Conservation (phyloP, 805 yeast species). For the Ogataea pini region DNA sequence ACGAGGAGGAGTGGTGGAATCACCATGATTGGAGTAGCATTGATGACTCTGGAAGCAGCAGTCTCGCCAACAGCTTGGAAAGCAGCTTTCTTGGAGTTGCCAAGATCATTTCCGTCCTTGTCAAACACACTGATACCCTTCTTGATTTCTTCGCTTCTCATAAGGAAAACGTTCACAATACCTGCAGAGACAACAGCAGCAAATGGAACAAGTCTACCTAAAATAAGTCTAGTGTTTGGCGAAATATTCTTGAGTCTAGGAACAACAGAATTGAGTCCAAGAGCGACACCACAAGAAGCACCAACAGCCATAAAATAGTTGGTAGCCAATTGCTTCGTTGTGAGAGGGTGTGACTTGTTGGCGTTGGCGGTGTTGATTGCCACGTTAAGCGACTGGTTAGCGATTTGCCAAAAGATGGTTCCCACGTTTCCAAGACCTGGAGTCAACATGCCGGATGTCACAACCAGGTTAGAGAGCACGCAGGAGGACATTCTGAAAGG, state of each 20-base stretch:
- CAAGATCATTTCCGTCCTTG: slow-evolving; percentile 61
- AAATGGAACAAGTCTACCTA: slow-evolving; percentile 91
- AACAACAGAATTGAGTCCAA: slow-evolving; percentile 89
- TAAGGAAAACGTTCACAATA: slow-evolving; percentile 89
- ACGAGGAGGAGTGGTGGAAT: slow-evolving; percentile 87
- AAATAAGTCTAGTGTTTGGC: slow-evolving; percentile 67
- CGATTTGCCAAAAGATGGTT: slow-evolving; percentile 95
- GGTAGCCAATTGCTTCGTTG: slow-evolving; percentile 72
- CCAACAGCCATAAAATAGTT: slow-evolving; percentile 87
- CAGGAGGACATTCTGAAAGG: slow-evolving; percentile 98
- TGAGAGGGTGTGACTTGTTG: slow-evolving; percentile 89
- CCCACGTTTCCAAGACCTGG: slow-evolving; percentile 90
- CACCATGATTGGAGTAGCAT: slow-evolving; percentile 97
- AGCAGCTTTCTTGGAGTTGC: slow-evolving; percentile 85
- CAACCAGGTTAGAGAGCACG: slow-evolving; percentile 90
- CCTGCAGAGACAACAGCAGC: slow-evolving; percentile 99
- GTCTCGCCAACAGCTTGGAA: slow-evolving; percentile 94
- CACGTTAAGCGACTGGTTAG: slow-evolving; percentile 94
- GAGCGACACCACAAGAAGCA: slow-evolving; percentile 93
- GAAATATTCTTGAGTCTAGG: slow-evolving; percentile 74
- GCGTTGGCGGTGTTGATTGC: slow-evolving; percentile 97
- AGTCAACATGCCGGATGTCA: slow-evolving; percentile 96
- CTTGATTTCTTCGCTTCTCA: slow-evolving; percentile 93
- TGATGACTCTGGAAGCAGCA: slow-evolving; percentile 90
- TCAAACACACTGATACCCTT: slow-evolving; percentile 78